These are phyloP conservation scores for Microsporum canis DNA, from an alignment of 2,329 filamentous ascomycete genomes.

Conservation along the genomic window DNA sequence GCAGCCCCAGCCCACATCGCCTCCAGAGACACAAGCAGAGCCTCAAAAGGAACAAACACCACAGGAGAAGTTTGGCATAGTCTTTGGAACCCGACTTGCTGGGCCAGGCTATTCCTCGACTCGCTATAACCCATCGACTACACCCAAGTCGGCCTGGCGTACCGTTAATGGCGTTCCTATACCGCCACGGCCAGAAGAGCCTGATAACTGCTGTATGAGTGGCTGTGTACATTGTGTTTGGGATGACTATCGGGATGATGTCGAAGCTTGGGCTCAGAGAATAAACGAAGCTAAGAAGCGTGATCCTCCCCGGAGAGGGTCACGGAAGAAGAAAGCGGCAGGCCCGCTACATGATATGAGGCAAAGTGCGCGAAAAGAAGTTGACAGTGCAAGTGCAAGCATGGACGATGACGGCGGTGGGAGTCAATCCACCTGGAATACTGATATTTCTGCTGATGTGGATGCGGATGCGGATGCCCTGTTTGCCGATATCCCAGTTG, in stretches of 20 bases:
- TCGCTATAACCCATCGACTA: constrained; percentile 43
- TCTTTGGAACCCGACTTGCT: constrained; percentile 71
- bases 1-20: constrained; percentile 10
- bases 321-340: constrained; percentile 15
- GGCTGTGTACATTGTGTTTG: constrained; percentile 97
- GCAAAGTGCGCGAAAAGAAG: constrained; percentile 28
- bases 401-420: constrained; percentile 76
- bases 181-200: constrained; percentile 74
- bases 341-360: constrained; percentile 19
- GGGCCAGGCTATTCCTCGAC: constrained; percentile 59
- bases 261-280: constrained; percentile 73
- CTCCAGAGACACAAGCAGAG: background rate
- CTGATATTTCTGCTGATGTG: constrained; percentile 26
- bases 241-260: constrained; percentile 81
- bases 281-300: constrained; percentile 49
- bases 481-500: constrained; percentile 73
- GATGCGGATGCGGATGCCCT: constrained; percentile 42
- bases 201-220: constrained; percentile 98
- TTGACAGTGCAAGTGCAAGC: constrained; percentile 43
- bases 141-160: constrained; percentile 46
- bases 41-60: constrained; percentile 16
- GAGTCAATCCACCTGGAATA: constrained; percentile 56
- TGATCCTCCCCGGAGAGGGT: constrained; percentile 18
- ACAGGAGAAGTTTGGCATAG: constrained; percentile 48
- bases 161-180: constrained; percentile 66